Base-by-base conservation (phyloP, 352 stramenopile genomes). In the Pythium myriotylum region DNA sequence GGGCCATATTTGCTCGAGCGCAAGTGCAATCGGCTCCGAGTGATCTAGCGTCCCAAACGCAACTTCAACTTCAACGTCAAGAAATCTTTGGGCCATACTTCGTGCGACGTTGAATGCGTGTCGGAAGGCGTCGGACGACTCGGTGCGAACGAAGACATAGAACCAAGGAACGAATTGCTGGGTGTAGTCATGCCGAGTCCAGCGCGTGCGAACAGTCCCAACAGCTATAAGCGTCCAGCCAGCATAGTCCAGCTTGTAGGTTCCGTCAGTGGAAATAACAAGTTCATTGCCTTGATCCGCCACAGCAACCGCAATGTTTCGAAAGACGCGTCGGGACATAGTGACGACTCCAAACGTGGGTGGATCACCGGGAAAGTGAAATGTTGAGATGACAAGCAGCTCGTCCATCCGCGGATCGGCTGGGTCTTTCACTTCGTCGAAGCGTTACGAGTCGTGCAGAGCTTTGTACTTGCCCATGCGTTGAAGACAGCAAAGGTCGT, bases 131-230 rank as follows among this genome's bases (percentile, higher is more conserved):
- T 20, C 57, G 8, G 17, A 39, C 3, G 4, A 26, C 45, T 62
- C 32, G 14, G 55, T 27, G 2, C 39, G 8, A 3, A 57, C 35
- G 27, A 57, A 57, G 35, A 56, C 37, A 23, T 52, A 65, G 4
- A 13, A 32, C 35, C 33, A 65, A 24, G 57, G 47, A n/a, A 65
- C 37, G 35, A 65, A 65, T 8, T 20, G 27, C n/a, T 65, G 57
- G 0, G 14, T 26, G 39, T 57, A 26, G 4, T 51, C 4, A 17
- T 56, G n/a, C 8, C 48, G 0, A 46, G 6, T 19, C 26, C 4
- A 65, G 24, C 6, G 0, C 12, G 3, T 32, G 22, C 4, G 40
- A 52, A 5, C 46, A 63, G 26, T 46, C 32, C 1, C n/a, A n/a
- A n/a, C n/a, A n/a, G n/a, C n/a, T n/a, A 63, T 23, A 10, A 35